Evolutionary conservation across 208 protist species (phyloP).

Genomic region (Naegleria fowleri): DNA sequence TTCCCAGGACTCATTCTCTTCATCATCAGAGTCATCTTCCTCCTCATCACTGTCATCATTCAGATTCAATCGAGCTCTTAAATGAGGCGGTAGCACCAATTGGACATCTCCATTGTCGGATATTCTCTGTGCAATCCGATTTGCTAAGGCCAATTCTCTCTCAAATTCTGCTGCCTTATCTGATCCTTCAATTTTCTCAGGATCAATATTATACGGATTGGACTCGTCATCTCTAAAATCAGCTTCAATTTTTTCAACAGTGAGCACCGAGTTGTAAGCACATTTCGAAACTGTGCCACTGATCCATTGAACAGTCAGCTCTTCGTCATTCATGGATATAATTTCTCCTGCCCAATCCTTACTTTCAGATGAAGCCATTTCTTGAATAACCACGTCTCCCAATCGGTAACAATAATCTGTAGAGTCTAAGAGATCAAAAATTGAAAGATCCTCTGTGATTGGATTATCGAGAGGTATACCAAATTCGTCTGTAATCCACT

Average conservation of each 20-base stretch:
- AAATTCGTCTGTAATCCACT: not conserved
- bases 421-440: conserved; percentile 9
- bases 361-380: not conserved
- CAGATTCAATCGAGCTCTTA: not conserved
- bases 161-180: not conserved
- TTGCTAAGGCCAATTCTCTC: not conserved
- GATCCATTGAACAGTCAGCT: not conserved
- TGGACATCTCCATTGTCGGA: not conserved
- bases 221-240: not conserved
- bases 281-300: not conserved
- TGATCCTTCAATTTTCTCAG: not conserved
- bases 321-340: not conserved
- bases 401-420: not conserved
- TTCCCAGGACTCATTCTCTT: not conserved
- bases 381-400: not conserved
- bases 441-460: not conserved
- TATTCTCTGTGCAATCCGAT: not conserved
- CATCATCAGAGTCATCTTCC: not conserved
- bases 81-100: not conserved
- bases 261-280: not conserved
- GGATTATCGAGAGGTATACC: not conserved
- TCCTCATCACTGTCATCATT: not conserved
- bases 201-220: not conserved
- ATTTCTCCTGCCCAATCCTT: not conserved
- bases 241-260: not conserved